These are phyloP conservation scores for Claviceps monticola DNA, from an alignment of 2,329 filamentous ascomycete species.

Conservation along the genomic window DNA sequence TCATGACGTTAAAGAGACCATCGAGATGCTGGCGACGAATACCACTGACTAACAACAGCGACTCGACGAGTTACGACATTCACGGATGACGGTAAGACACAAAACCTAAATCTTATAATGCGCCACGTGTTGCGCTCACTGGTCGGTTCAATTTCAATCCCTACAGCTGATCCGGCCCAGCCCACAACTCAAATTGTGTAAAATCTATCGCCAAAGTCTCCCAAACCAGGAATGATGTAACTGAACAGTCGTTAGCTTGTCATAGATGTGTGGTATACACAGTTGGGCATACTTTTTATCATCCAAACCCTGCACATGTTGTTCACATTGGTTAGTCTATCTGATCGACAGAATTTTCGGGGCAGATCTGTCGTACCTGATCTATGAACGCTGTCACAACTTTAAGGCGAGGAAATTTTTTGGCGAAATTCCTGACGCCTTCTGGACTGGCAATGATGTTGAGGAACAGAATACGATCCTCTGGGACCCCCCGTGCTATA, in stretches of 20 bases:
- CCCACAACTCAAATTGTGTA: conserved; percentile 58
- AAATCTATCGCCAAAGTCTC: conserved; percentile 91
- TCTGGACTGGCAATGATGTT: conserved; percentile 97
- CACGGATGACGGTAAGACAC: not conserved
- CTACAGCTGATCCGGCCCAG: not conserved
- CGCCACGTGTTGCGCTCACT: not conserved
- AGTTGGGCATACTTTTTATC: conserved; percentile 68
- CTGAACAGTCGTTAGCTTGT: conserved; percentile 38
- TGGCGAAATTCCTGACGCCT: conserved; percentile 77
- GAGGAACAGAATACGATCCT: conserved; percentile 89
- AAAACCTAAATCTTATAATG: not conserved
- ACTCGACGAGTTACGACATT: not conserved
- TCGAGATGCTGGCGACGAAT: conserved; percentile 39
- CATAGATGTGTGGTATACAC: not conserved
- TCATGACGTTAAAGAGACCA: conserved; percentile 35
- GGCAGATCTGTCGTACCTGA: conserved; percentile 32
- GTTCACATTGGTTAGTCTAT: not conserved
- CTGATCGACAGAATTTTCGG: not conserved
- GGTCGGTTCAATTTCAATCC: not conserved
- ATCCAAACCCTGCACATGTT: conserved; percentile 53
- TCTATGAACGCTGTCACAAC: conserved; percentile 96
- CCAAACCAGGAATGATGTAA: conserved; percentile 87
- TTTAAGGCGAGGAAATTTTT: conserved; percentile 75
- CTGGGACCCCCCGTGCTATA: conserved; percentile 78
- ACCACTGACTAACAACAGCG: conserved; percentile 22